These are phyloP conservation scores for Scheffersomyces segobiensis DNA, from an alignment of 1,139 yeast species.

Conservation along the genomic window DNA sequence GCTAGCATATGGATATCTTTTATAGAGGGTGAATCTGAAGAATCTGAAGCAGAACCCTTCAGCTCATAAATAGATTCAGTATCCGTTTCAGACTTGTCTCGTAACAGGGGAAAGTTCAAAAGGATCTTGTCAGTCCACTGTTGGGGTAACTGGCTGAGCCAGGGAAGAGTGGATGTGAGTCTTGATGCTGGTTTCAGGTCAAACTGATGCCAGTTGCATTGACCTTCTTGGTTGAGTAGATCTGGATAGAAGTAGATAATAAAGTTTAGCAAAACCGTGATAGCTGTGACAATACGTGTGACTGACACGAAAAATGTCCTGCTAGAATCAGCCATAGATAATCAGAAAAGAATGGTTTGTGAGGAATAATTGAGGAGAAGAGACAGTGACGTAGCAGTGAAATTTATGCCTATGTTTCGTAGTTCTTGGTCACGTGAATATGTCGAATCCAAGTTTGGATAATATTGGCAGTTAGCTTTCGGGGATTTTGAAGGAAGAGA, in stretches of 20 bases:
- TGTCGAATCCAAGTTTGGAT: too few relatives aligned
- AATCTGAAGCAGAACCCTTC: conserved; percentile 6
- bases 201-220: conserved; percentile 60
- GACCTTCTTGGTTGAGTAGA: conserved; percentile 39
- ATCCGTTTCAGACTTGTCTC: conserved; percentile 9
- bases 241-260: conserved; percentile 80
- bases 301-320: neutral
- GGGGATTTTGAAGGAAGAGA: too few relatives aligned
- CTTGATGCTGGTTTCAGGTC: conserved; percentile 7
- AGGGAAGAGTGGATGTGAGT: conserved; percentile 12
- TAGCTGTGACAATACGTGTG: conserved; percentile 21
- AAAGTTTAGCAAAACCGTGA: conserved; percentile 50
- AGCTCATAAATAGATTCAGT: conserved; percentile 1
- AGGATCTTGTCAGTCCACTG: conserved; percentile 14
- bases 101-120: conserved; percentile 33
- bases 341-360: neutral
- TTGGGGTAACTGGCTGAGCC: conserved; percentile 23
- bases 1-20: conserved; percentile 67
- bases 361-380: neutral
- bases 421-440: too few relatives aligned
- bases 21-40: conserved; percentile 11
- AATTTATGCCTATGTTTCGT: too few relatives aligned
- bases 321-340: too few relatives aligned
- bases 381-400: too few relatives aligned
- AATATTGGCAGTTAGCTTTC: too few relatives aligned